These are phyloP conservation scores for Vararia minispora DNA, from an alignment of 768 basidiomycete genomes.

Conservation along the genomic window DNA sequence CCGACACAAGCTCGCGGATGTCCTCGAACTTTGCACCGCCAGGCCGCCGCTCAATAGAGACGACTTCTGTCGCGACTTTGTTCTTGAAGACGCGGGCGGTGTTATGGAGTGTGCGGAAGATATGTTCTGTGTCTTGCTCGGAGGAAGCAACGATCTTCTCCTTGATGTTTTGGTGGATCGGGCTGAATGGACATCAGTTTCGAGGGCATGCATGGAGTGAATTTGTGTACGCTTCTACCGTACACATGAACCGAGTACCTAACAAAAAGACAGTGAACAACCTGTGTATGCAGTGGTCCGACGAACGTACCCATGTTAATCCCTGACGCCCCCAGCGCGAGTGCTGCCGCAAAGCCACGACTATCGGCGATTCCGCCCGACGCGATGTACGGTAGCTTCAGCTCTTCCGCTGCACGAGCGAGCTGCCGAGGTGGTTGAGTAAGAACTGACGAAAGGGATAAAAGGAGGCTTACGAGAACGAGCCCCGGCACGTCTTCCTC, in stretches of 20 bases:
- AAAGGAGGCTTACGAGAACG: conserved; percentile 46
- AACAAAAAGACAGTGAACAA: not conserved
- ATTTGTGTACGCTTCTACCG: conserved; percentile 53
- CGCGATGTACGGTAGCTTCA: conserved; percentile 79
- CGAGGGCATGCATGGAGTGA: not conserved
- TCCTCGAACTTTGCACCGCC: conserved; percentile 88
- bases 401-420: conserved; percentile 75
- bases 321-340: conserved; percentile 79
- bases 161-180: conserved; percentile 86
- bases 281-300: not conserved
- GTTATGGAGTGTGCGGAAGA: conserved; percentile 80
- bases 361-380: conserved; percentile 88
- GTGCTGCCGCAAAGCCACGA: conserved; percentile 69
- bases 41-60: conserved; percentile 67
- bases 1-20: conserved; percentile 64
- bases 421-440: conserved; percentile 34
- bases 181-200: conserved; percentile 28
- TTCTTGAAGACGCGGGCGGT: conserved; percentile 86
- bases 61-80: conserved; percentile 72
- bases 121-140: conserved; percentile 80
- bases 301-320: conserved; percentile 59
- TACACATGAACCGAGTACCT: conserved; percentile 87
- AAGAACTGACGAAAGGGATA: not conserved
- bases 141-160: conserved; percentile 75
- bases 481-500: conserved; percentile 89